A percentile compares a stretch with the other conserved stretches of the same genome.
These are phyloP conservation scores for Henckelia pumila DNA, from an alignment of 257 asterid genomes.

Conservation along the genomic window DNA sequence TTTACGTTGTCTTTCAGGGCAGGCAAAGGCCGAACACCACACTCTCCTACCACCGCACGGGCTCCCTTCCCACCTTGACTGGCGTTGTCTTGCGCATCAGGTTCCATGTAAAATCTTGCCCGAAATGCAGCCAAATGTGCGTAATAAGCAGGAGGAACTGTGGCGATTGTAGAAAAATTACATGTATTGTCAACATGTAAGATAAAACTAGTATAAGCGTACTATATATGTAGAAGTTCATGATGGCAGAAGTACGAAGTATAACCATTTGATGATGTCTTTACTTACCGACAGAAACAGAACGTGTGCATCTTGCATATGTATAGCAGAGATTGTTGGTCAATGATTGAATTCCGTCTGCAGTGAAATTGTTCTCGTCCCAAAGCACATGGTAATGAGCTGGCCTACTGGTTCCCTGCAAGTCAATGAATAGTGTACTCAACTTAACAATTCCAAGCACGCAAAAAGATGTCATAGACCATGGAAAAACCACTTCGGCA, in stretches of 20 bases:
- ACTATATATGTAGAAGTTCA: neutral
- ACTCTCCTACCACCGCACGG: constrained; percentile 43
- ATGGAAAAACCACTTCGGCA: neutral
- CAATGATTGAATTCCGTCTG: constrained; percentile 90
- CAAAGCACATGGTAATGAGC: constrained; percentile 99
- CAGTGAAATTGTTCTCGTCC: constrained; percentile 97
- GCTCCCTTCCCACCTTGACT: constrained; percentile 38
- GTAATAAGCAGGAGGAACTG: constrained; percentile 98
- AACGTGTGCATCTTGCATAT: constrained; percentile 95
- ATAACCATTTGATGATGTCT: neutral
- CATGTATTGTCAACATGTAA: neutral
- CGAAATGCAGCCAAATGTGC: constrained; percentile 97
- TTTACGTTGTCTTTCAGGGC: constrained; percentile 94
- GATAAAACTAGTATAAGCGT: neutral
- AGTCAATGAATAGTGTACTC: neutral
- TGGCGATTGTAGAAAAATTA: neutral
- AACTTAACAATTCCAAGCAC: constrained; percentile 4
- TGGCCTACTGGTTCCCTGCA: constrained; percentile 95
- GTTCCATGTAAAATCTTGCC: constrained; percentile 92
- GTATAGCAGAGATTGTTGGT: constrained; percentile 96
- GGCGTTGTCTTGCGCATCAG: constrained; percentile 55
- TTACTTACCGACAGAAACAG: constrained; percentile 88
- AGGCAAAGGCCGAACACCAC: constrained; percentile 80
- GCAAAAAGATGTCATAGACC: neutral
- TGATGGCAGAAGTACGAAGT: neutral